Percentiles rank a stretch among this genome's conserved stretches.
Evolutionary conservation across 2,329 filamentous ascomycete genomes (phyloP).

Genomic region (Lithohypha guttulata): DNA sequence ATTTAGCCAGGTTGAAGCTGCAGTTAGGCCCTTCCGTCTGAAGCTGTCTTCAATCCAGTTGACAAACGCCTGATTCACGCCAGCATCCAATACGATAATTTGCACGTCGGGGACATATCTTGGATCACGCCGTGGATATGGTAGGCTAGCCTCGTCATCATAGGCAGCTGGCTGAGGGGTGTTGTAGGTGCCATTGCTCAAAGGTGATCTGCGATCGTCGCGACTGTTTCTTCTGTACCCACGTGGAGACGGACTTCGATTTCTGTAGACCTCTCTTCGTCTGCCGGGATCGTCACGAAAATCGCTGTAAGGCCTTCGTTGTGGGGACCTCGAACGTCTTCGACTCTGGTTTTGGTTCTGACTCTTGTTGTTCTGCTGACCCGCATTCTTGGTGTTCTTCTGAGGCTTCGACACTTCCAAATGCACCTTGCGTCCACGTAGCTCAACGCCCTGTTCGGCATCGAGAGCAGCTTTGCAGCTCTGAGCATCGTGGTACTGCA

Average conservation of each 20-base stretch:
- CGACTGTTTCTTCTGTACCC: conserved; percentile 51
- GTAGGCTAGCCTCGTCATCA: conserved; percentile 52
- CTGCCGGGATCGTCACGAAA: conserved; percentile 40
- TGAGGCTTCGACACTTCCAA: conserved; percentile 84
- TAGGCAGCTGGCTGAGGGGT: conserved; percentile 57
- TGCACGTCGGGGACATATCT: conserved; percentile 80
- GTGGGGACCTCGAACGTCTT: conserved; percentile 35
- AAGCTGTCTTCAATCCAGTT: conserved; percentile 72
- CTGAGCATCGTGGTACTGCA: conserved; percentile 72
- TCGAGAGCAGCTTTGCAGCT: conserved; percentile 68
- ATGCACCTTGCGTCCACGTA: conserved; percentile 91
- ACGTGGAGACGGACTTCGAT: conserved; percentile 51
- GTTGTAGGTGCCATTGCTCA: conserved; percentile 49
- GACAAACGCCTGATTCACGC: conserved; percentile 55
- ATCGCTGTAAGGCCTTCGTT: conserved; percentile 33
- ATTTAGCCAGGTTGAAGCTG: conserved; percentile 69
- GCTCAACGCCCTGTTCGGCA: conserved; percentile 65
- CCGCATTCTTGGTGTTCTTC: conserved; percentile 59
- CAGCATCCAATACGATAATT: conserved; percentile 60
- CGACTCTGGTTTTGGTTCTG: conserved; percentile 42
- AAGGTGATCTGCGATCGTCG: conserved; percentile 54
- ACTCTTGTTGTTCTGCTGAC: conserved; percentile 14
- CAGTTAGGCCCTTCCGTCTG: conserved; percentile 56
- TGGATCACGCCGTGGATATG: conserved; percentile 62
- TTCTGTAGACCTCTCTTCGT: conserved; percentile 54